These are phyloP conservation scores for Penicillium aurantiogriseum DNA, from an alignment of 2,329 filamentous ascomycete genomes.

Conservation along the genomic window DNA sequence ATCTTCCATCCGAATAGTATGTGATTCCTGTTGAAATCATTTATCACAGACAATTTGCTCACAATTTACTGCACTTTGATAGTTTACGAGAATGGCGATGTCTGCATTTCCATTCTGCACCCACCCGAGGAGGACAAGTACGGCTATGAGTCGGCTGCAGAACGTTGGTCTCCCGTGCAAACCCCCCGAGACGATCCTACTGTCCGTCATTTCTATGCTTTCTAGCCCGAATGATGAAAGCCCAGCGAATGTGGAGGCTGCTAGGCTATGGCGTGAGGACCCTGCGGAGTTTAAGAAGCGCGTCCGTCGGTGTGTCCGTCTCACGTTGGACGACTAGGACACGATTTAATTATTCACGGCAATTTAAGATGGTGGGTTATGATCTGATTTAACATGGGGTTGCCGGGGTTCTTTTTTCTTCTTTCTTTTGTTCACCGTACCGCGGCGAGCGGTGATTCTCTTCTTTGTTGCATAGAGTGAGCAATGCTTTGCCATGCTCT, in stretches of 20 bases:
- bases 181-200: constrained; percentile 86
- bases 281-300: constrained; percentile 72
- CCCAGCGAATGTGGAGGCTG: constrained; percentile 92
- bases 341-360: neutral
- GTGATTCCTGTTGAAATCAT: constrained; percentile 22
- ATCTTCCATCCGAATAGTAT: constrained; percentile 90
- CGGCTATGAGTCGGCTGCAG: constrained; percentile 85
- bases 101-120: constrained; percentile 97
- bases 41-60: neutral
- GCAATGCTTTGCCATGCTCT: constrained; percentile 7
- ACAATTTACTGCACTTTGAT: neutral
- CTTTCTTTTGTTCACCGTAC: neutral
- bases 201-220: constrained; percentile 90
- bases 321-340: constrained; percentile 67
- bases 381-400: constrained; percentile 15
- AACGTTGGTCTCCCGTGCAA: constrained; percentile 94
- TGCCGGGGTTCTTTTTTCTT: constrained; percentile 4
- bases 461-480: constrained; percentile 15
- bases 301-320: constrained; percentile 75
- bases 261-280: constrained; percentile 81
- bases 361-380: constrained; percentile 10
- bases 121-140: constrained; percentile 91
- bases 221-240: constrained; percentile 92
- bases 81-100: constrained; percentile 80
- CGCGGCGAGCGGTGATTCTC: neutral